A percentile compares a stretch with the other conserved stretches of the same genome.
These are phyloP conservation scores for Naganishia onofrii DNA, from an alignment of 768 basidiomycete genomes.

Conservation along the genomic window DNA sequence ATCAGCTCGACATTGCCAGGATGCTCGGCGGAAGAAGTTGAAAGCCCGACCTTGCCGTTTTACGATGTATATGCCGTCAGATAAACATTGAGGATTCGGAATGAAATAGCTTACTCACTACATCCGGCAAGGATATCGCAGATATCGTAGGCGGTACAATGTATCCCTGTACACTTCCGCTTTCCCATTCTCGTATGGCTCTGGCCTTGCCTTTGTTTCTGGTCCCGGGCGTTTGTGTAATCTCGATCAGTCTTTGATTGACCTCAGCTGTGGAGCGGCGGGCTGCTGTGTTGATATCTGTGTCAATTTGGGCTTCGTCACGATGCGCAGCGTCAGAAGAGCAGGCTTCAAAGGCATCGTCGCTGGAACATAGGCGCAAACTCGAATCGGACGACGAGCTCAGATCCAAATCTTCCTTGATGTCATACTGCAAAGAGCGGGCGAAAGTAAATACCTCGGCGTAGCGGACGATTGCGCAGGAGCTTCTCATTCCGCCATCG, in stretches of 20 bases:
- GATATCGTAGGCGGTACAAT: background rate
- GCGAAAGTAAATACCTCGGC: background rate
- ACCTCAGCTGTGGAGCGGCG: background rate
- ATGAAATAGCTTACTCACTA: background rate
- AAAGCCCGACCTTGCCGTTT: background rate
- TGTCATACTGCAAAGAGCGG: background rate
- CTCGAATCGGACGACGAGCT: conserved; percentile 6
- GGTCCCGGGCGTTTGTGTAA: too few species aligned
- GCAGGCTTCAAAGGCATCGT: background rate
- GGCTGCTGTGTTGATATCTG: background rate
- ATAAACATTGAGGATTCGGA: background rate
- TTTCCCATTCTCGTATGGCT: background rate
- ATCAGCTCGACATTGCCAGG: background rate
- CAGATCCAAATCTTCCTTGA: conserved; percentile 13
- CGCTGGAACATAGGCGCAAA: background rate
- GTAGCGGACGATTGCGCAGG: background rate
- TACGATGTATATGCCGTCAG: background rate
- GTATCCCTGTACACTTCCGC: background rate
- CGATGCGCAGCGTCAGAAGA: background rate
- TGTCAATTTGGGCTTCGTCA: background rate
- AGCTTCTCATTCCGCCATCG: background rate
- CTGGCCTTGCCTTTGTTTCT: background rate
- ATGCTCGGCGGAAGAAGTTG: background rate
- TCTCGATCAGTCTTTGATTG: background rate
- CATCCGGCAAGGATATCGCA: background rate